Evolutionary conservation across 371 early-diverging fungal genomes (phyloP), one percentile per base, ranked within the genome.

Genomic region (Dichotomocladium elegans): DNA sequence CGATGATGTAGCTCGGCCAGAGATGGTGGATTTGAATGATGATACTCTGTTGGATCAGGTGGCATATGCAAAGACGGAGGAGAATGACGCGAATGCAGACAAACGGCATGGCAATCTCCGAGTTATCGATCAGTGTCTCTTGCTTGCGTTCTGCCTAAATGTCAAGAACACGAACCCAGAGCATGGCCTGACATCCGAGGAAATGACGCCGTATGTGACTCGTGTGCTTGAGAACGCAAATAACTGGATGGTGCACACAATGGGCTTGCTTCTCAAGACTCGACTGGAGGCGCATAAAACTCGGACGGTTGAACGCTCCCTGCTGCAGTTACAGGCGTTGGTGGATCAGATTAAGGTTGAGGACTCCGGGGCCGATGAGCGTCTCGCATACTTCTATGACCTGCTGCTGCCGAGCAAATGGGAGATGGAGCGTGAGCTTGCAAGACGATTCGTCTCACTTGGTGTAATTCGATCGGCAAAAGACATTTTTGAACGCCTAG

Each of bases 231-330:
- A 91, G 58, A 87, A 93, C 57, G 86, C 95, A 30, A 91, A 91
- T 72, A 96, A 98, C 77, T 98, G 96, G 96, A 91, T 91, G 74
- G 92, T 98, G 10, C 89, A 95, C 73, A 92, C 96, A 15, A 92
- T 94, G 92, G 96, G 82, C 9, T 70, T 98, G 19, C 67, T 98
- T 41, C 71, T 91, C 40, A 85, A 95, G 40, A 91, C 95, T 14
- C 88, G 97, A 24, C 79, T 98, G 33, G 98, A 98, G 69, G 63
- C 87, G n/a, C 66, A 81, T 46, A 91, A 91, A 53, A 77, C 87
- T 3, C 83, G 96, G 44, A 96, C 95, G 0, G 93, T 92, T 1
- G 94, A 96, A 66, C 89, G 98, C 27, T 81, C 94, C 9, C 87
- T 80, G 1, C 74, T 98, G 49, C 98, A 98, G 69, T 63, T 96